Conservation (phyloP, 176 grass and related monocot species). For the Musa troglodytarum region DNA sequence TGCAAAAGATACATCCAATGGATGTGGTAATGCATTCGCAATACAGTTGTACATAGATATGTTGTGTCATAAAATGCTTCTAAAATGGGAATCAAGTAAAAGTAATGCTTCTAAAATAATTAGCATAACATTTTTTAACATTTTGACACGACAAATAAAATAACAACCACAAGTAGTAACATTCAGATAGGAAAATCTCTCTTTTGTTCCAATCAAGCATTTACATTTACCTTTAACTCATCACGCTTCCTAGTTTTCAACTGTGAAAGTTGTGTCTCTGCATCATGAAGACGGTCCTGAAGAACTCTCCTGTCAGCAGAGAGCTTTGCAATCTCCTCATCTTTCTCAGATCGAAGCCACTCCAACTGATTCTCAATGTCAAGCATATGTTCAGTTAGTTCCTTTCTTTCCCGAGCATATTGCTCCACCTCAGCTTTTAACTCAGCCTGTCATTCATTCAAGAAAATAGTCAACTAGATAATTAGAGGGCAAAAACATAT, state of each 20-base stretch:
- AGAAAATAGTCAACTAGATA: slow-evolving; percentile 25
- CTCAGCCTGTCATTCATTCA: slow-evolving; percentile 44
- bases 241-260: slow-evolving; percentile 71
- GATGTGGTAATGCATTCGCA: neutral
- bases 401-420: slow-evolving; percentile 58
- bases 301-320: slow-evolving; percentile 61
- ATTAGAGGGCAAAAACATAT: slow-evolving; percentile 20
- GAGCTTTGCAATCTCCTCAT: slow-evolving; percentile 73
- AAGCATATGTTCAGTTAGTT: slow-evolving; percentile 43
- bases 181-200: too few species aligned
- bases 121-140: neutral
- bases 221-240: slow-evolving; percentile 62
- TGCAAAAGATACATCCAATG: neutral
- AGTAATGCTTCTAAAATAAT: neutral
- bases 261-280: slow-evolving; percentile 62
- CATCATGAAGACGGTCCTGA: slow-evolving; percentile 71
- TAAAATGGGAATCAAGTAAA: too few species aligned
- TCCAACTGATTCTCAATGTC: slow-evolving; percentile 87
- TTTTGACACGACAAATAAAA: too few species aligned
- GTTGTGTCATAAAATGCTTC: neutral
- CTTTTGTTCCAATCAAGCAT: neutral
- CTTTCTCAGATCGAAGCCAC: slow-evolving; percentile 91
- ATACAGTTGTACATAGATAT: neutral
- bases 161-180: too few species aligned
- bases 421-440: slow-evolving; percentile 68